These are phyloP conservation scores for Anthoceros angustus DNA, from an alignment of 225 moss, liverwort and hornwort genomes.

Conservation along the genomic window DNA sequence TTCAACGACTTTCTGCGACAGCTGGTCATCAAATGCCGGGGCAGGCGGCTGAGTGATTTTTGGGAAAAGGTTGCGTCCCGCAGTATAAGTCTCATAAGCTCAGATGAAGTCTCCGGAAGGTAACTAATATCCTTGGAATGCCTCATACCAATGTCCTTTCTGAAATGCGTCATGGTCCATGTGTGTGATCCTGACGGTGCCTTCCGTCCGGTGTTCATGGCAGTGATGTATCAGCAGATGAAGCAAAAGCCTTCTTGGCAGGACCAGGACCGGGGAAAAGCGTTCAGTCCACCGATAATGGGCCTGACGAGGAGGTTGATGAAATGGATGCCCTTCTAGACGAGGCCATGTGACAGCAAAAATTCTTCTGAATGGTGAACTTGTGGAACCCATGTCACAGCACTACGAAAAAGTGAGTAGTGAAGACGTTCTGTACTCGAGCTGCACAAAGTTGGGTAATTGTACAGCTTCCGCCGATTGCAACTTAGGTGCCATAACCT, in stretches of 20 bases:
- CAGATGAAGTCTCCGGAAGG: conserved; percentile 76
- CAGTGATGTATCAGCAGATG: conserved; percentile 54
- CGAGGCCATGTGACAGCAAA: conserved; percentile 41
- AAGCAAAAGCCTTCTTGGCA: conserved; percentile 54
- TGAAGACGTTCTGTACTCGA: no score
- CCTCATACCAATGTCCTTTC: background rate
- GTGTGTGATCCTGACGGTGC: background rate
- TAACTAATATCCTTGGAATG: conserved; percentile 7
- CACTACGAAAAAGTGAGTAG: no score
- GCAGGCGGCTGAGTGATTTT: conserved; percentile 59
- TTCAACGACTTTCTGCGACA: conserved; percentile 59
- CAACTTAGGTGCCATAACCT: no score
- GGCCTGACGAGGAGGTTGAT: conserved; percentile 57
- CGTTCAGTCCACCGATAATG: conserved; percentile 19
- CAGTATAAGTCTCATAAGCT: conserved; percentile 52
- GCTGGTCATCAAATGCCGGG: conserved; percentile 42
- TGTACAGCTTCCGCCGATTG: no score
- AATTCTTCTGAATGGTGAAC: conserved; percentile 1
- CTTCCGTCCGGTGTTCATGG: background rate
- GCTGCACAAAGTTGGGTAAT: no score
- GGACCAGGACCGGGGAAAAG: conserved; percentile 14
- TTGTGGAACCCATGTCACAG: no score
- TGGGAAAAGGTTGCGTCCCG: conserved; percentile 42
- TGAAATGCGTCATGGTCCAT: background rate
- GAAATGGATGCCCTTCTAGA: conserved; percentile 89